Conservation (phyloP, 2,329 filamentous ascomycete genomes). For the Karstenula rhodostoma region DNA sequence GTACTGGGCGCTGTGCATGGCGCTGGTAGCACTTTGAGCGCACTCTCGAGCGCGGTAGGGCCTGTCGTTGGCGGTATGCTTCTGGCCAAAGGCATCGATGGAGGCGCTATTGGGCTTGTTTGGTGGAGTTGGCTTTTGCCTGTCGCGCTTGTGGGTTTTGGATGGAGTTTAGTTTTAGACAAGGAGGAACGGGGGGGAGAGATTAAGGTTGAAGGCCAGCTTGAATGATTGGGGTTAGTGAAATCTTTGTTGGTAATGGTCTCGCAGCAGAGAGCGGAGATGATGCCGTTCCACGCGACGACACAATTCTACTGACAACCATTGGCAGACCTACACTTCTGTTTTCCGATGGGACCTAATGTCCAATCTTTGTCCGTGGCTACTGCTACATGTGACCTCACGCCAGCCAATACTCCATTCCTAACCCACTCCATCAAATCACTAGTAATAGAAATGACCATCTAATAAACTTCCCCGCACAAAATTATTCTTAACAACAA, state of each 20-base stretch:
- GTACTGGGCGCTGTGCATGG: slow-evolving; percentile 65
- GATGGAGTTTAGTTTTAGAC: slow-evolving; percentile 64
- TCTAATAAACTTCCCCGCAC: too few species aligned
- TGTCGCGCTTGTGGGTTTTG: slow-evolving; percentile 57
- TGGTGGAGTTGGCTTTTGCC: slow-evolving; percentile 63
- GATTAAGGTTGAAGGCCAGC: not conserved
- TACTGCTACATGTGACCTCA: too few species aligned
- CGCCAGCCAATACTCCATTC: too few species aligned
- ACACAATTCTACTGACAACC: not conserved
- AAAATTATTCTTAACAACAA: too few species aligned
- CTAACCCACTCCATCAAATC: too few species aligned
- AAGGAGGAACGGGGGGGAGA: slow-evolving; percentile 64
- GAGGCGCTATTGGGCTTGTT: slow-evolving; percentile 63
- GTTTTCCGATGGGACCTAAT: too few species aligned
- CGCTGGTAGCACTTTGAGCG: slow-evolving; percentile 65
- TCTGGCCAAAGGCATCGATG: slow-evolving; percentile 65
- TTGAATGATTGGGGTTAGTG: not conserved
- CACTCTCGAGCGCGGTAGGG: slow-evolving; percentile 64
- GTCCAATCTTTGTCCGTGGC: too few species aligned
- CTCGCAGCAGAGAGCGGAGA: not conserved
- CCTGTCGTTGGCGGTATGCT: slow-evolving; percentile 65
- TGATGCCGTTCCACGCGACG: not conserved
- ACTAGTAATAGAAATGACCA: too few species aligned
- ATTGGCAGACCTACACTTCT: too few species aligned
- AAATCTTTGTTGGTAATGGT: not conserved